These are phyloP conservation scores for Neofusicoccum laricinum DNA, from an alignment of 2,329 filamentous ascomycete species.

Conservation along the genomic window DNA sequence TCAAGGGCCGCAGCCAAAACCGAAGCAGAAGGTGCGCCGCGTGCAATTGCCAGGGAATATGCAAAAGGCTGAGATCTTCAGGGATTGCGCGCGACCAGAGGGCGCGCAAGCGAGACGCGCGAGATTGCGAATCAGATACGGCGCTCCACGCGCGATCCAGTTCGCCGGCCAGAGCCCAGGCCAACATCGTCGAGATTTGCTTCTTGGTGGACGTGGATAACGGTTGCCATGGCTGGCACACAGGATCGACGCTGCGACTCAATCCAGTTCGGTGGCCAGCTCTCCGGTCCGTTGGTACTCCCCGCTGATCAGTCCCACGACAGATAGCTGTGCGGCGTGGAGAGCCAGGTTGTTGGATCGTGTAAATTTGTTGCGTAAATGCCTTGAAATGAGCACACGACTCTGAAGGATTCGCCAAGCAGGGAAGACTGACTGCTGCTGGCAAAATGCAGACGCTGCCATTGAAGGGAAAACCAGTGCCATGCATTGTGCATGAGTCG, in stretches of 20 bases:
- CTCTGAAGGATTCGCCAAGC: conserved; percentile 6
- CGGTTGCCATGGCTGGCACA: not conserved
- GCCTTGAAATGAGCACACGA: conserved; percentile 7
- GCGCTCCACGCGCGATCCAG: conserved; percentile 10
- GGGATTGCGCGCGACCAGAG: conserved; percentile 5
- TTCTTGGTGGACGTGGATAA: not conserved
- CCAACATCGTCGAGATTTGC: not conserved
- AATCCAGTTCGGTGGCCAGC: not conserved
- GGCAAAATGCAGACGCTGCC: not conserved
- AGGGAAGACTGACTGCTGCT: not conserved
- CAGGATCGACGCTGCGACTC: not conserved
- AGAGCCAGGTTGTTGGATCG: not conserved
- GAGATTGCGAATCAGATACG: conserved; percentile 14
- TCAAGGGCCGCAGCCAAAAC: not conserved
- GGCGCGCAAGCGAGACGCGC: conserved; percentile 5
- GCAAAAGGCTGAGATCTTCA: conserved; percentile 18
- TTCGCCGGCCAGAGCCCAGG: not conserved
- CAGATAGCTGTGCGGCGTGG: not conserved
- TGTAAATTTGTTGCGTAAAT: conserved; percentile 3
- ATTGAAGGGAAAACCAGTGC: not conserved
- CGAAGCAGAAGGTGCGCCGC: conserved; percentile 10
- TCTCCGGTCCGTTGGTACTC: not conserved
- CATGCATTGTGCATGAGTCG: not conserved
- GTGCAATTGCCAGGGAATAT: conserved; percentile 13
- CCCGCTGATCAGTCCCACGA: not conserved